Evolutionary conservation across 2,329 filamentous ascomycete species (phyloP).

Genomic region (Rasamsonia emersonii): DNA sequence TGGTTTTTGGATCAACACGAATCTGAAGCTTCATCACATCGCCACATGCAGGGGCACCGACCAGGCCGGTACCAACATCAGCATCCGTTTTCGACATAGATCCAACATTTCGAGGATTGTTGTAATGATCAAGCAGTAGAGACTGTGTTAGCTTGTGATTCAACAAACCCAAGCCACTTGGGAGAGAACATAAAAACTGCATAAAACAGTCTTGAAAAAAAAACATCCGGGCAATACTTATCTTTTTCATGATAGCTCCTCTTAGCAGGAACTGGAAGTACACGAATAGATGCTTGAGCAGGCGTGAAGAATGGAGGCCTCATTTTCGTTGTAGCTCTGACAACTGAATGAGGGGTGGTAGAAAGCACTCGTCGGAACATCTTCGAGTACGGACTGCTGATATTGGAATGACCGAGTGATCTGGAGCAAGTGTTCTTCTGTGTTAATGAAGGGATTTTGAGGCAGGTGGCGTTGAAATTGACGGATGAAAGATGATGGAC

Average conservation of each 20-base stretch:
- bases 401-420: too few relatives aligned
- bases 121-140: slow-evolving; percentile 75
- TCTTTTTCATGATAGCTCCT: slow-evolving; percentile 59
- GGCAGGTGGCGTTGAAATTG: too few relatives aligned
- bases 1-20: slow-evolving; percentile 76
- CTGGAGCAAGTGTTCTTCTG: too few relatives aligned
- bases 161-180: background rate
- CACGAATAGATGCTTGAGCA: too few relatives aligned
- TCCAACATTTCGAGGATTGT: slow-evolving; percentile 67
- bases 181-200: slow-evolving; percentile 8
- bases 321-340: too few relatives aligned
- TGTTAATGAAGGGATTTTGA: too few relatives aligned
- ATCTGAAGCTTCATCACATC: slow-evolving; percentile 95
- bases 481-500: too few relatives aligned
- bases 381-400: too few relatives aligned
- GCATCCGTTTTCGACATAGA: slow-evolving; percentile 69
- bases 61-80: slow-evolving; percentile 84
- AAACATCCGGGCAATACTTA: slow-evolving; percentile 29
- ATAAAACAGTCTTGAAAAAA: slow-evolving; percentile 4
- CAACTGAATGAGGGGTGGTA: too few relatives aligned
- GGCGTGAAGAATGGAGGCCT: too few relatives aligned
- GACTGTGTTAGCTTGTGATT: slow-evolving; percentile 35
- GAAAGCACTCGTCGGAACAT: too few relatives aligned
- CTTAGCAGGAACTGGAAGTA: slow-evolving; percentile 5
- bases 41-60: slow-evolving; percentile 81